These are phyloP conservation scores for Dothiorella sarmentorum DNA, from an alignment of 2,329 filamentous ascomycete genomes.

Conservation along the genomic window DNA sequence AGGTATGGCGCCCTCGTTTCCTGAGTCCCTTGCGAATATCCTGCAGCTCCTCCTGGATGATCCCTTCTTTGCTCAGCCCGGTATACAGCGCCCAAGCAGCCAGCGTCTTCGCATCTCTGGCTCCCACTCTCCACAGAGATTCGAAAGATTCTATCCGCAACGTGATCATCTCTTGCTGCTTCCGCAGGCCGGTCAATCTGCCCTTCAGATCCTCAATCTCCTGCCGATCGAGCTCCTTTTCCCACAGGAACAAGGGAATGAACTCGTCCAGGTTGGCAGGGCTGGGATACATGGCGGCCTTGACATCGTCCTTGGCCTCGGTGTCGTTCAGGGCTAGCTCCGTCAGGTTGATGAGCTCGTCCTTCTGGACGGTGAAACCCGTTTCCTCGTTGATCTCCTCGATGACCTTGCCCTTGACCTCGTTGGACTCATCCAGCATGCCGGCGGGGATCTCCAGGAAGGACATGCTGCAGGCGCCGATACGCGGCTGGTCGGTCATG, in stretches of 20 bases:
- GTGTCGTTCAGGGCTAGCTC: slow-evolving; percentile 40
- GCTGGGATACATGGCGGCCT: slow-evolving; percentile 51
- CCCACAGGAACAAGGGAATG: slow-evolving; percentile 52
- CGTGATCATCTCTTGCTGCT: slow-evolving; percentile 54
- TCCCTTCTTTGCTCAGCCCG: slow-evolving; percentile 50
- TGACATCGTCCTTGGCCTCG: slow-evolving; percentile 28
- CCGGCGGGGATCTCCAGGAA: slow-evolving; percentile 55
- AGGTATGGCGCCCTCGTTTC: not conserved
- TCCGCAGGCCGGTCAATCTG: slow-evolving; percentile 49
- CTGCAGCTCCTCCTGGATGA: not conserved
- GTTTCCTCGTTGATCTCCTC: slow-evolving; percentile 54
- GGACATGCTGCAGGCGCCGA: slow-evolving; percentile 49
- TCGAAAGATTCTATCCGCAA: slow-evolving; percentile 47
- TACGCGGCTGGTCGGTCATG: slow-evolving; percentile 53
- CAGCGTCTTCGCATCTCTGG: slow-evolving; percentile 53
- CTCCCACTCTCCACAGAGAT: slow-evolving; percentile 50
- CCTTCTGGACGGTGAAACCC: slow-evolving; percentile 46
- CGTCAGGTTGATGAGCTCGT: slow-evolving; percentile 52
- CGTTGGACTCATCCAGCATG: slow-evolving; percentile 54
- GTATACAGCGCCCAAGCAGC: slow-evolving; percentile 55
- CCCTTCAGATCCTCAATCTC: slow-evolving; percentile 46
- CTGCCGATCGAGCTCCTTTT: slow-evolving; percentile 46
- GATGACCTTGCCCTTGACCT: slow-evolving; percentile 50
- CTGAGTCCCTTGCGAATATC: not conserved
- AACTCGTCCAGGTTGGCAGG: slow-evolving; percentile 55